Evolutionary conservation across 305 asterid species (phyloP), one percentile per base, ranked within the genome.

Genomic region (Fraxinus paxiana): DNA sequence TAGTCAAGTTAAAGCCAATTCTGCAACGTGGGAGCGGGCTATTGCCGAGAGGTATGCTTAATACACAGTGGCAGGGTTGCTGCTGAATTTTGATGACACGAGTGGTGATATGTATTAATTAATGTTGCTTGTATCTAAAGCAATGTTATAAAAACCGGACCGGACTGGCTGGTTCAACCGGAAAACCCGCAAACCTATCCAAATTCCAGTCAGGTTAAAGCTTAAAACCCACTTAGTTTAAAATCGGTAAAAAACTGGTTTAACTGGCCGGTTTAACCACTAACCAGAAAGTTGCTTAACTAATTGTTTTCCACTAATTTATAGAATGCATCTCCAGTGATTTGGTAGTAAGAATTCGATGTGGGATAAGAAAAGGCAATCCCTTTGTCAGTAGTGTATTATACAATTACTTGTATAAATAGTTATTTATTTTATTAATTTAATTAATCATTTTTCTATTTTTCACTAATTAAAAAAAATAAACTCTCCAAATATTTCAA

Each of bases 11-110:
- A 96, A 92, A 89, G 91, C 91, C 7, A 93, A 93, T 87, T 90
- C 99, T 81, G 94, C 92, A 48, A 85, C 84, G 15, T 96, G 99
- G 99, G 99, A 96, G 90, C 95, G 98, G 77, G 98, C 99, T 87
- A 93, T 96, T 89, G 99, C 99, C 9, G 99, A 96, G 92, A 96
- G 99, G 99, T 96, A 87, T 35, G 61, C 70, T 77, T 48, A 46
- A 43, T 83, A 70, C 69, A 77, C 73, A 74, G 76, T 72, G 54
- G 20, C 5, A 72, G 46, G 78, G 59, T 73, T 76, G 81, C 82
- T 20, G 51, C 77, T 75, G 38, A 15, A 51, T 78, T 75, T 78
- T 84, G 87, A 34, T 17, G 26, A 77, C 8, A 33, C 80, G 6
- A 33, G 15, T 71, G 75, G 37, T 80, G 79, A 56, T 74, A 26